Base-by-base conservation (phyloP, 306 rosid species). In the Inga laurina region DNA sequence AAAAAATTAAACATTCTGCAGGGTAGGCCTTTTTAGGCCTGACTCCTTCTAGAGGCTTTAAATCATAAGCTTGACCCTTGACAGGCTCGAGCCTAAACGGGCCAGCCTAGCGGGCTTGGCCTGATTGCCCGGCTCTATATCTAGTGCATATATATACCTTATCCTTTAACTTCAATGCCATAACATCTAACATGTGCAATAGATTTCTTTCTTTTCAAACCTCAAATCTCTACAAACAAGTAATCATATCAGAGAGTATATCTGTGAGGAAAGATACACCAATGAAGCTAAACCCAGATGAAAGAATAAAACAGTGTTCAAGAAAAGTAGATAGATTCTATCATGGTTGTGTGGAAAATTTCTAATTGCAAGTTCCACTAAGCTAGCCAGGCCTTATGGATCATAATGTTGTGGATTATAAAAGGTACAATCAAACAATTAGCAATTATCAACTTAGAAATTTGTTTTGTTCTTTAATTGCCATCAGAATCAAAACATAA, bases 191-290 rank as follows among this genome's bases (percentile, higher is more conserved):
- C 93, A 84, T 92, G 30, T 27, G 30, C 30, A 27, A 27, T 27
- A 27, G 30, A 27, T 27, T 27, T 27, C 30, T 27, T 27, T 27
- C 30, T 27, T 27, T 1, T 27, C 30, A 27, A 71, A 90, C 93
- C 93, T 91, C 94, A 88, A 91, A 93, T 0, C 97, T 97, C 97
- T 93, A 82, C 85, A 69, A 8, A 59, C 48, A 69, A 30, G 61
- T 54, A 54, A 54, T 54, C 9, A 54, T 54, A 54, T 54, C 61
- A 54, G 61, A 54, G 22, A 54, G 61, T 54, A 19, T 54, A 19
- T 54, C 19, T 54, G 9, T 54, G 22, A 54, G 61, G 7, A 7
- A 54, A 54, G 22, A 54, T 54, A 45, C 61, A 54, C 46, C 15
- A 5, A 72, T 49, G 69, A 78, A 78, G 49, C 65, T 54, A 76